Percentiles rank a stretch among this genome's conserved stretches.
These are phyloP conservation scores for Termitomyces sp. DNA, from an alignment of 768 basidiomycete genomes.

Conservation along the genomic window DNA sequence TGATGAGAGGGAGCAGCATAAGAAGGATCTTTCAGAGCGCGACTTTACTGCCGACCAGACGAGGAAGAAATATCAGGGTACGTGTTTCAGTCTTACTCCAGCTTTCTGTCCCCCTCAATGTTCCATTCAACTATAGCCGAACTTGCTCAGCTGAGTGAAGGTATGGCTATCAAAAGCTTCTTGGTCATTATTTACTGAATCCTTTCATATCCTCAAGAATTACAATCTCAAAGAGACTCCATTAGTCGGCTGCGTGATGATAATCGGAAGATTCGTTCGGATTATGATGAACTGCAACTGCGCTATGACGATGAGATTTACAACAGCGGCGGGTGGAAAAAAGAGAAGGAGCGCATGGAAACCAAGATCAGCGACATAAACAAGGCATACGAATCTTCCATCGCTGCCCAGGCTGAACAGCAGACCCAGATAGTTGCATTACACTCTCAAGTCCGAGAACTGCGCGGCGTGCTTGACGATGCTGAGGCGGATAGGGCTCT, in stretches of 20 bases:
- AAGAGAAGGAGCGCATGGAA: conserved; percentile 85
- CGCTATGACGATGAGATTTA: conserved; percentile 77
- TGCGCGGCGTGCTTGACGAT: conserved; percentile 79
- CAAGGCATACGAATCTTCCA: conserved; percentile 73
- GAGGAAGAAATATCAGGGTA: conserved; percentile 85
- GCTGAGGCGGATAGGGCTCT: conserved; percentile 79
- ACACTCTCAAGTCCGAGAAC: conserved; percentile 83
- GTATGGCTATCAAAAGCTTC: conserved; percentile 31
- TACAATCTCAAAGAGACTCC: conserved; percentile 75
- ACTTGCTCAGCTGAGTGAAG: conserved; percentile 77
- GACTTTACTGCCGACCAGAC: conserved; percentile 81
- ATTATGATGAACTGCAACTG: conserved; percentile 73
- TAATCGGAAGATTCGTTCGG: conserved; percentile 72
- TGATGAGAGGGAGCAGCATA: conserved; percentile 74
- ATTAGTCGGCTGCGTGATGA: conserved; percentile 79
- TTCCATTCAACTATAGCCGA: conserved; percentile 48
- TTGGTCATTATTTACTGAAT: neutral
- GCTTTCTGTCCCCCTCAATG: neutral
- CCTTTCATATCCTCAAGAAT: conserved; percentile 41
- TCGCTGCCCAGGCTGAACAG: conserved; percentile 72
- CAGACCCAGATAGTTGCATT: conserved; percentile 81
- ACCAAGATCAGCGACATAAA: conserved; percentile 76
- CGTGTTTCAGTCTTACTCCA: conserved; percentile 3
- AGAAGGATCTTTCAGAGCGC: conserved; percentile 76
- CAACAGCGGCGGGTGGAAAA: conserved; percentile 79